Base-by-base conservation (phyloP, 768 basidiomycete genomes). In the Dendrothele bispora region DNA sequence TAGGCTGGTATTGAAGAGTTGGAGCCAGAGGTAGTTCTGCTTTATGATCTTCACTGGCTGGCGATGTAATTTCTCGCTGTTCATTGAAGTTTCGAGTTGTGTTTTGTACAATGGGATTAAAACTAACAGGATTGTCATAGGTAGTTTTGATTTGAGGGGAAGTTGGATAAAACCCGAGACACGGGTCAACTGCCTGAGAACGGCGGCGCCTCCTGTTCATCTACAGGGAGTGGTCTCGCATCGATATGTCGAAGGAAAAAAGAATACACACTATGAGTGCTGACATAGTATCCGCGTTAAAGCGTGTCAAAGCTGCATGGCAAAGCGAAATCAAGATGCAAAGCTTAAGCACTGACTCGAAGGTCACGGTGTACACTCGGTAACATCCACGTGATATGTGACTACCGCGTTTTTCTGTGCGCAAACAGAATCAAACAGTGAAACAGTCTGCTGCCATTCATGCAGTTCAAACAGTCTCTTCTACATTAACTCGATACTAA, bases 181-280 rank as follows among this genome's bases (percentile, higher is more conserved):
- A 71, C n/a, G 70, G 69, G 49, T 73, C 70, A 27, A 70, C 52
- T 20, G 70, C 66, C n/a, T 55, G 55, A 24, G 64, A 60, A 30
- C 55, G 63, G 12, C 69, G 64, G 46, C 60, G 66, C 25, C 63
- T 55, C 35, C 52, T 59, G 18, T 65, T 49, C 66, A 68, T 24
- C 24, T 27, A 21, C 18, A 11, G 34, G n/a, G 11, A 10, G 11
- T 10, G 30, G n/a, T 34, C 11, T 34, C n/a, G 10, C 30, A 34
- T 34, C 30, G 10, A 10, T 34, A 10, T 34, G 30, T 34, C n/a
- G n/a, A n/a, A n/a, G 30, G 11, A n/a, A 10, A 10, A 34, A n/a
- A 34, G 10, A n/a, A n/a, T n/a, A 10, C 30, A 10, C 11, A 34
- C 30, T n/a, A 34, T 10, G 10, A 10, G n/a, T 34, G 10, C 30